Evolutionary conservation across 2,329 filamentous ascomycete genomes (phyloP).

Genomic region (Rhynchosporium graminicola): DNA sequence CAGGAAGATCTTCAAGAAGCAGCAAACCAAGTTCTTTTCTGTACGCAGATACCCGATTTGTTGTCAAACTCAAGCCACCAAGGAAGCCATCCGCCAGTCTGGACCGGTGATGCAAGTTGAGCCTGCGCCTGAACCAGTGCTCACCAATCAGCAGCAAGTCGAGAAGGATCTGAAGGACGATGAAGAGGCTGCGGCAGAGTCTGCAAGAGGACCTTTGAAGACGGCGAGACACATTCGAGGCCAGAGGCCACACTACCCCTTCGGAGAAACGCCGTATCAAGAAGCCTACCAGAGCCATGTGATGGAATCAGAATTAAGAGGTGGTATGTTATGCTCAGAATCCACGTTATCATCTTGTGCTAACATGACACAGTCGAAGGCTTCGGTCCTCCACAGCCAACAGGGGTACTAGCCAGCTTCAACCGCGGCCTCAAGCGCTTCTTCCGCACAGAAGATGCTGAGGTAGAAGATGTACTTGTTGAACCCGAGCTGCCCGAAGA

Average conservation of each 20-base stretch:
- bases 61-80: constrained; percentile 26
- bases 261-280: constrained; percentile 38
- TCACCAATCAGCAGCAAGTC: not conserved
- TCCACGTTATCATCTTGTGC: not conserved
- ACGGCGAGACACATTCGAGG: constrained; percentile 27
- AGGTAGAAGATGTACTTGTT: not conserved
- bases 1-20: not conserved
- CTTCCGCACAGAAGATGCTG: not conserved
- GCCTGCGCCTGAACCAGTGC: not conserved
- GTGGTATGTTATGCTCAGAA: constrained; percentile 27
- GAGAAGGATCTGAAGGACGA: not conserved
- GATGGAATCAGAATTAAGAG: constrained; percentile 34
- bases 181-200: not conserved
- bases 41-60: constrained; percentile 31
- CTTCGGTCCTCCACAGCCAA: constrained; percentile 23
- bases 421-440: not conserved
- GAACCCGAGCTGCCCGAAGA: constrained; percentile 6
- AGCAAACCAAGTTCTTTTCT: constrained; percentile 28
- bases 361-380: constrained; percentile 29
- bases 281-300: constrained; percentile 29
- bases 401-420: constrained; percentile 2
- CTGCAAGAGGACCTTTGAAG: constrained; percentile 6
- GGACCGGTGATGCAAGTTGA: constrained; percentile 24
- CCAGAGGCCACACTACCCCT: constrained; percentile 31
- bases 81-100: constrained; percentile 24